Evolutionary conservation across 495 filamentous ascomycete species (phyloP), one percentile per base, ranked within the genome.

Genomic region (Aspergillus diversus): DNA sequence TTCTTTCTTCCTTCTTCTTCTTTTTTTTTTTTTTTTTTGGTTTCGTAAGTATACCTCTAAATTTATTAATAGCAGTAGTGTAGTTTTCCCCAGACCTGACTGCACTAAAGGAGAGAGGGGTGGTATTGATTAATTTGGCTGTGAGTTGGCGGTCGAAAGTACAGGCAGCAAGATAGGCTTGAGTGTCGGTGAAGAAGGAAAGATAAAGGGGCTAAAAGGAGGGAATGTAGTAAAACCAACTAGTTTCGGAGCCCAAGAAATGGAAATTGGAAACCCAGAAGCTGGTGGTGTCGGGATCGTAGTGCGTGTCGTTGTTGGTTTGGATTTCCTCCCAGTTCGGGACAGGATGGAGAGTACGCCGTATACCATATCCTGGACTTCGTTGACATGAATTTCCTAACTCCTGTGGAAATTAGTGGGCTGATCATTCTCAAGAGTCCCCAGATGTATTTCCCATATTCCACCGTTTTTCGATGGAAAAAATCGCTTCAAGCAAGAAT

Each of bases 301-400:
- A 53, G 49, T 52, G 51, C 27, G 49, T 35, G 50, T 43, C 12
- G 51, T 60, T 51, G 55, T 59, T 42, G 56, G 56, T 49, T 58
- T 27, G 21, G 21, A 52, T 55, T 61, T 58, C 55, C 55, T 54
- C 33, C 60, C 50, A 52, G 16, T 43, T 54, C 48, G 51, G 63
- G 37, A 66, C 66, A 70, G 68, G 66, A 70, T 70, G 68, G 34
- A 67, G 64, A 65, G 62, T 70, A 70, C 68, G 48, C 62, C 65
- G 68, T 70, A 70, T 60, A 70, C 65, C 57, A 64, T 57, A 70
- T 70, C 68, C 65, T 70, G 68, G 64, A 66, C 56, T 62, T 47
- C 57, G 48, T 62, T 49, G 56, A 61, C 43, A 57, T 57, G 21
- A 56, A 37, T 54, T 8, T 50, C 33, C 52, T 49, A 62, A 55